Evolutionary conservation across 192 early-diverging fungal species (phyloP).

Genomic region (Linnemannia hyalina): DNA sequence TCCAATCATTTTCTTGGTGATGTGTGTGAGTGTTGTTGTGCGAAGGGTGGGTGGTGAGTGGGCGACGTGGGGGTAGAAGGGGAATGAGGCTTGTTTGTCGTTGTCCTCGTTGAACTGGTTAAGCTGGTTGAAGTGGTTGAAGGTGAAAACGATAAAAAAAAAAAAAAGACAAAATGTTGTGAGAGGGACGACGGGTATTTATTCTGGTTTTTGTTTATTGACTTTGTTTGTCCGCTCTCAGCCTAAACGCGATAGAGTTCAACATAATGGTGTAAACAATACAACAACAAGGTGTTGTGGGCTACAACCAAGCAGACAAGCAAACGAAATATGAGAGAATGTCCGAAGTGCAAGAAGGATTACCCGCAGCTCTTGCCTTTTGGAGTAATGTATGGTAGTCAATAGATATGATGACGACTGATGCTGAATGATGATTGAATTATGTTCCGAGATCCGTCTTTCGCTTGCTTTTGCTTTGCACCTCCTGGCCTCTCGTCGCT

Average conservation of each 20-base stretch:
- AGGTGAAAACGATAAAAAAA: not conserved
- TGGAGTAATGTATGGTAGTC: not conserved
- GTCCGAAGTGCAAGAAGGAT: not conserved
- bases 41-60: no score
- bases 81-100: not conserved
- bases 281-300: not conserved
- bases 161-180: not conserved
- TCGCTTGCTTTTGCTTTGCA: no score
- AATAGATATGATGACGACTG: no score
- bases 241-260: not conserved
- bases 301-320: not conserved
- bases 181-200: not conserved
- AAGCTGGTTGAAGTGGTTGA: not conserved
- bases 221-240: not conserved
- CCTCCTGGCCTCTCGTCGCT: no score
- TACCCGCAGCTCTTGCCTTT: not conserved
- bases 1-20: constrained; percentile 23
- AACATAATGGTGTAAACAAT: not conserved
- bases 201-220: not conserved
- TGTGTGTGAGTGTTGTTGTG: not conserved
- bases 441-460: not conserved
- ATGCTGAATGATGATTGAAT: no score
- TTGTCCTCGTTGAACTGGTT: not conserved
- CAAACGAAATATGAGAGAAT: not conserved
- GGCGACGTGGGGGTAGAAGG: not conserved